Base-by-base conservation (phyloP, 495 filamentous ascomycete genomes). In the Aspergillus hancockii region DNA sequence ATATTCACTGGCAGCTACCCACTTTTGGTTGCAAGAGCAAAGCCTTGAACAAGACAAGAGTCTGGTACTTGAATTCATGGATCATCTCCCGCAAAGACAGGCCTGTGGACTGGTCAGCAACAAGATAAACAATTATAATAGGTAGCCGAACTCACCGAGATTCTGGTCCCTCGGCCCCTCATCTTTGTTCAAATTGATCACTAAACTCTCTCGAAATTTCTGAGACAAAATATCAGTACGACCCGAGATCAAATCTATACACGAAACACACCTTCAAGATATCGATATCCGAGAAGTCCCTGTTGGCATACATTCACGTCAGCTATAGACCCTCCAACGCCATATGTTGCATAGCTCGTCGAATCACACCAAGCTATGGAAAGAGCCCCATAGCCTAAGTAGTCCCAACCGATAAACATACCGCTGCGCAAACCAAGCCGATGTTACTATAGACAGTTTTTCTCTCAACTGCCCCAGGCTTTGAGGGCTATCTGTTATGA, bases 391-490 rank as follows among this genome's bases (percentile, higher is more conserved):
- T 3, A 41, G 38, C 12, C n/a, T 3, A 41, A 3, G 16, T 41
- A 14, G 38, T 2, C 46, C 8, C 45, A 40, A 34, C 41, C 13
- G 19, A 58, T 19, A 65, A 58, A 86, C 88, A 66, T 91, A 93
- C 84, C 86, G 88, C 80, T 98, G 94, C 50, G 88, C 88, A 78
- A 98, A 98, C 94, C 94, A 98, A 40, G 95, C 95, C 65, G 83
- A 87, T 25, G 94, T 97, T 22, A 98, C 93, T 49, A 95, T 85
- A 34, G 88, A 88, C 49, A 97, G 72, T 68, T 91, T 88, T 75
- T 96, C 91, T 67, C 91, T 83, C 65, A 92, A 75, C 75, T 89
- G 84, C 34, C 89, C 88, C 63, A 92, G 88, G 67, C 85, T 83
- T 64, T 90, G 87, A 45, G 94, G 94, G 59, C 84, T 91, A 73